Percentiles rank a stretch among this genome's conserved stretches.
phyloP scores from a whole-genome alignment of 768 basidiomycete genomes.

The Jaapia argillacea region DNA sequence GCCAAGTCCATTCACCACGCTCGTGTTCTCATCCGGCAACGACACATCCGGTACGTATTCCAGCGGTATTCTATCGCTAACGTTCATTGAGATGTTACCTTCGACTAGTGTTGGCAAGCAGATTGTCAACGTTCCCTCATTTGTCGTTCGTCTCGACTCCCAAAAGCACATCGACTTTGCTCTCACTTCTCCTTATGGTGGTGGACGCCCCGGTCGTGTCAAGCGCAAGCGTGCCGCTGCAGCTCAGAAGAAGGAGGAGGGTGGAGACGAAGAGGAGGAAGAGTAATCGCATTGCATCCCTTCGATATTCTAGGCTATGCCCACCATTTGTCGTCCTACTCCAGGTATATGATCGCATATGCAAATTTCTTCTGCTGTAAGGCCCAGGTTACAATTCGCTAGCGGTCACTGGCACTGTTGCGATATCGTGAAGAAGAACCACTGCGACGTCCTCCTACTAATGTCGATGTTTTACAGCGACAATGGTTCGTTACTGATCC shows the following conservation, averaged over 20 bases:
- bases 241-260: constrained; percentile 86
- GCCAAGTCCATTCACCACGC: constrained; percentile 99
- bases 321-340: too few species aligned
- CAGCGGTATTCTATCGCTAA: neutral
- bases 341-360: too few species aligned
- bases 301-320: neutral
- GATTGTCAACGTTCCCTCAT: constrained; percentile 97
- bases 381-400: too few species aligned
- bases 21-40: constrained; percentile 93
- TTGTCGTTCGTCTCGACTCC: constrained; percentile 97
- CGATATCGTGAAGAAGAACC: too few species aligned
- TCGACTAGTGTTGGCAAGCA: constrained; percentile 84
- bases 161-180: constrained; percentile 99
- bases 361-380: too few species aligned
- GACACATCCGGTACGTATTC: constrained; percentile 87
- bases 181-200: constrained; percentile 92
- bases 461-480: too few species aligned
- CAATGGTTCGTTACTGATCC: too few species aligned
- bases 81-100: neutral
- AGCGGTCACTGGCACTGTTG: too few species aligned
- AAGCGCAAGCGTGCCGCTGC: constrained; percentile 97
- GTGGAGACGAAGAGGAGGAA: constrained; percentile 85
- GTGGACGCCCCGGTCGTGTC: constrained; percentile 89
- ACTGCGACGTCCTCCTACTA: too few species aligned
- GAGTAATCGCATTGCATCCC: constrained; percentile 36